Evolutionary conservation across 2,329 filamentous ascomycete species (phyloP).

Genomic region (Penicillium sp.): DNA sequence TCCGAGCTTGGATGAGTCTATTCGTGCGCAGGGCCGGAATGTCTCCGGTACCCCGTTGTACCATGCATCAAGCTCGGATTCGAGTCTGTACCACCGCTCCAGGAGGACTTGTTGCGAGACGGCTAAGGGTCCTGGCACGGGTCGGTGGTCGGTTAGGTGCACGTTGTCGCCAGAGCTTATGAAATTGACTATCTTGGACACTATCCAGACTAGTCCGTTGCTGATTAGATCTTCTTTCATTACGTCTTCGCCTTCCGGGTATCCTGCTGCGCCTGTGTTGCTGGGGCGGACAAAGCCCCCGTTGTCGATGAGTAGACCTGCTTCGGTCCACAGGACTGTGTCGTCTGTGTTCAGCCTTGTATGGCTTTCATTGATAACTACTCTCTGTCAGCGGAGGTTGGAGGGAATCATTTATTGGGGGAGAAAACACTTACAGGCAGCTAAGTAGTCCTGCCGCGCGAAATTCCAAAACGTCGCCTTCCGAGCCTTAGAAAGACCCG

Average conservation of each 20-base stretch:
- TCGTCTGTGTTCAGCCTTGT: conserved; percentile 63
- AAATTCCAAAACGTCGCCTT: conserved; percentile 66
- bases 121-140: conserved; percentile 29
- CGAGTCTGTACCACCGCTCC: conserved; percentile 51
- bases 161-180: conserved; percentile 57
- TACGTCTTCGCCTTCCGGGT: conserved; percentile 36
- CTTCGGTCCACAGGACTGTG: conserved; percentile 61
- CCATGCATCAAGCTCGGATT: conserved; percentile 59
- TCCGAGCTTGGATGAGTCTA: conserved; percentile 36
- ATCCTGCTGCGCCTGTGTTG: conserved; percentile 34
- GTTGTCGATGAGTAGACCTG: conserved; percentile 57
- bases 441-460: conserved; percentile 63
- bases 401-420: neutral
- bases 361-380: conserved; percentile 56
- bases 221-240: conserved; percentile 64
- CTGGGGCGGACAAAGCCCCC: conserved; percentile 49
- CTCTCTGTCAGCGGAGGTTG: neutral
- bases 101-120: conserved; percentile 42
- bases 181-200: conserved; percentile 65
- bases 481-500: conserved; percentile 53
- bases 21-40: conserved; percentile 56
- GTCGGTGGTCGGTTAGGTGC: conserved; percentile 24
- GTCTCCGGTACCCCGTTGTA: conserved; percentile 57
- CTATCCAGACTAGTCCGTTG: conserved; percentile 64
- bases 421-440: conserved; percentile 50